Conservation (phyloP, 2,329 filamentous ascomycete species). For the Sporothrix brunneoviolacea region DNA sequence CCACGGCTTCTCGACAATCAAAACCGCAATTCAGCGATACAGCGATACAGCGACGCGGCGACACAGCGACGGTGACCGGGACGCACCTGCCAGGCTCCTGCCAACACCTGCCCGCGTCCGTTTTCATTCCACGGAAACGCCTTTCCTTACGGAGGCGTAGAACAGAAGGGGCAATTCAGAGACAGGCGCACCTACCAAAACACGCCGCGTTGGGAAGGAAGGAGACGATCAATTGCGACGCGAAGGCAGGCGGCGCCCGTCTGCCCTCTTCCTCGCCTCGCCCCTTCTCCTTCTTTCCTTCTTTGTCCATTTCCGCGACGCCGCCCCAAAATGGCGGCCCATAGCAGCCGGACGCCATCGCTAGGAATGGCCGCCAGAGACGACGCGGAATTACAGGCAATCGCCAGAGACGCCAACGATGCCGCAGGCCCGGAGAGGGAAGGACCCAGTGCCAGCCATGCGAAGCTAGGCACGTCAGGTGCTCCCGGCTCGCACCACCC, state of each 20-base stretch:
- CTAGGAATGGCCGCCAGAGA: not conserved
- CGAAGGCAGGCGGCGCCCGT: not conserved
- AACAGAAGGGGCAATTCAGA: not conserved
- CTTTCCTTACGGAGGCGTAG: not conserved
- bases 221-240: not conserved
- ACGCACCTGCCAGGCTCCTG: too few relatives aligned
- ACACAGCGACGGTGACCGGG: too few relatives aligned
- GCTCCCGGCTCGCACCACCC: not conserved
- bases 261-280: too few relatives aligned
- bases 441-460: slow-evolving; percentile 1
- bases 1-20: too few relatives aligned
- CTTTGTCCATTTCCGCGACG: not conserved
- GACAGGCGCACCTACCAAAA: not conserved
- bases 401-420: not conserved
- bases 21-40: too few relatives aligned
- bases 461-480: slow-evolving; percentile 4
- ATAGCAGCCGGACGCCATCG: not conserved
- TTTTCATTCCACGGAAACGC: too few relatives aligned
- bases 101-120: too few relatives aligned
- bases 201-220: slow-evolving; percentile 1
- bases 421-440: not conserved
- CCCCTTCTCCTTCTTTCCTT: not conserved
- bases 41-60: too few relatives aligned
- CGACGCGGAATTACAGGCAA: too few relatives aligned
- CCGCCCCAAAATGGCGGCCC: not conserved